Conservation (phyloP, 2,329 filamentous ascomycete species). For the Aotearoamyces nothofagi region DNA sequence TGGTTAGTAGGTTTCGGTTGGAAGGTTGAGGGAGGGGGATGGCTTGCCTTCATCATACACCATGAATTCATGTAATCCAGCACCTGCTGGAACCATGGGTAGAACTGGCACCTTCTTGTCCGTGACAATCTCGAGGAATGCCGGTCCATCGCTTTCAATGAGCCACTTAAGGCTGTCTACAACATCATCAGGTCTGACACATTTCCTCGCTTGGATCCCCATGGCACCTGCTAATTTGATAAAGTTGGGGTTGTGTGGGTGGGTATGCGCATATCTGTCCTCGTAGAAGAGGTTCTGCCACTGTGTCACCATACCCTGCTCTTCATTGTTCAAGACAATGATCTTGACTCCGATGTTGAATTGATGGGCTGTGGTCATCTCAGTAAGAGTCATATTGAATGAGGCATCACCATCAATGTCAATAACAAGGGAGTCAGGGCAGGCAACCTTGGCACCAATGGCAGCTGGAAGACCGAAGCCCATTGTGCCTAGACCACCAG, state of each 20-base stretch:
- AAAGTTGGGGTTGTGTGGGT: slow-evolving; percentile 92
- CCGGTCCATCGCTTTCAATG: slow-evolving; percentile 79
- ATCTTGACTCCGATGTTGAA: slow-evolving; percentile 96
- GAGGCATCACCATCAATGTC: slow-evolving; percentile 98
- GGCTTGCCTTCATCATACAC: slow-evolving; percentile 64
- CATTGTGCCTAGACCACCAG: slow-evolving; percentile 91
- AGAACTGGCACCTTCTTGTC: slow-evolving; percentile 91
- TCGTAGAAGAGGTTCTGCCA: slow-evolving; percentile 98
- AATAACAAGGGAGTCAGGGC: slow-evolving; percentile 48
- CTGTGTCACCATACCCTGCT: slow-evolving; percentile 97
- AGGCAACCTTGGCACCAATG: slow-evolving; percentile 85
- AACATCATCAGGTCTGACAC: slow-evolving; percentile 62
- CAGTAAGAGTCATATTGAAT: slow-evolving; percentile 96
- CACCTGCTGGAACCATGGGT: slow-evolving; percentile 88
- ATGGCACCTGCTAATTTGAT: slow-evolving; percentile 87
- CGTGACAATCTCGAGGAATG: slow-evolving; percentile 79
- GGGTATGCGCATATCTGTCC: slow-evolving; percentile 81
- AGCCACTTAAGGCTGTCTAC: slow-evolving; percentile 73
- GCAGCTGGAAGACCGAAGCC: slow-evolving; percentile 88
- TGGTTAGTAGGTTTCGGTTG: slow-evolving; percentile 21
- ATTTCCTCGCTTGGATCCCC: slow-evolving; percentile 63
- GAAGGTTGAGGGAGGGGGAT: slow-evolving; percentile 3
- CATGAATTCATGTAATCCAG: slow-evolving; percentile 82
- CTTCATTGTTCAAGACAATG: slow-evolving; percentile 89
- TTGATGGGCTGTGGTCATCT: slow-evolving; percentile 82